phyloP scores from a whole-genome alignment of 2,329 filamentous ascomycete genomes.

The Beauveria rudraprayagi region DNA sequence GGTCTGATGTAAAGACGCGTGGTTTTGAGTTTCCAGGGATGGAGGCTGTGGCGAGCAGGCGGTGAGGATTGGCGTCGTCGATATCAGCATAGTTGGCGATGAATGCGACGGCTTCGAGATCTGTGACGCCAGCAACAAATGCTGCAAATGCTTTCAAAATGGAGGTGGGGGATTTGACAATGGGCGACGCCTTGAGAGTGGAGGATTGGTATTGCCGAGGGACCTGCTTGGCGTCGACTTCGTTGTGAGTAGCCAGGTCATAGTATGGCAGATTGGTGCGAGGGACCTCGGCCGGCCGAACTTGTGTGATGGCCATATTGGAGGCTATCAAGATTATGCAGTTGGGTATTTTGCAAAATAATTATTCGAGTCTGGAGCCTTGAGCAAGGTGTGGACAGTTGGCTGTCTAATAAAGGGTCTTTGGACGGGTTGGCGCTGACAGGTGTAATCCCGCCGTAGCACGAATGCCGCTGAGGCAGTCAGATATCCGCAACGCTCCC shows the following conservation, averaged over 20 bases:
- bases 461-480: constrained; percentile 9
- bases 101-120: constrained; percentile 6
- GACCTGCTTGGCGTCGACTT: constrained; percentile 2
- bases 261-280: constrained; percentile 10
- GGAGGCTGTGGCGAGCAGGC: not conserved
- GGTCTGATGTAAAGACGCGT: constrained; percentile 5
- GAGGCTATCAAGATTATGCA: not conserved
- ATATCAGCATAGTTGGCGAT: constrained; percentile 1
- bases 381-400: not conserved
- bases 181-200: not conserved
- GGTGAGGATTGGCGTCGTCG: not conserved
- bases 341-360: not conserved
- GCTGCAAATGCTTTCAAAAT: constrained; percentile 1
- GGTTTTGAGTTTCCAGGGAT: not conserved
- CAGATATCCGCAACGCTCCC: constrained; percentile 2
- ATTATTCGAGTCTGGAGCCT: not conserved
- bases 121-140: constrained; percentile 6
- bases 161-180: not conserved
- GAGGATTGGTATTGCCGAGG: not conserved
- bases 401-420: constrained; percentile 6
- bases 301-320: constrained; percentile 3
- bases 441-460: constrained; percentile 7
- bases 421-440: constrained; percentile 4
- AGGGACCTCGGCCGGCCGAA: constrained; percentile 3
- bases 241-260: constrained; percentile 6